Base-by-base conservation (phyloP, 345 rosid genomes). In the Dipteronia sinensis region DNA sequence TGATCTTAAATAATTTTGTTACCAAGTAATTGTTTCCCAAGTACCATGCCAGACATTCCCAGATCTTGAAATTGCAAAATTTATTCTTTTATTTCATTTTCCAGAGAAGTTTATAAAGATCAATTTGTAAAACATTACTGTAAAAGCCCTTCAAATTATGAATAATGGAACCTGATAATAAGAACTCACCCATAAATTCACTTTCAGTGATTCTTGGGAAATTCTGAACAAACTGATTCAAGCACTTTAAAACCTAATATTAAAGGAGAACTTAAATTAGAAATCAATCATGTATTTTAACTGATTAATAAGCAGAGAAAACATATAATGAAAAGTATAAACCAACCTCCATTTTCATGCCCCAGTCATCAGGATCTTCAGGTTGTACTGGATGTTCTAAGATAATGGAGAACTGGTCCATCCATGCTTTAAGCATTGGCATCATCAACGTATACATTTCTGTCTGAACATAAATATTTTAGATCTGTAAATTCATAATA, bases 331-430 rank as follows among this genome's bases (percentile, higher is more conserved):
- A 12, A 75, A 23, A 23, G 0, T 2, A 78, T 27, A 73, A 68
- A 63, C 83, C 64, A 82, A 95, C 98, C 98, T 93, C 98, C 94
- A 87, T 90, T 89, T 95, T 92, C 80, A 92, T 56, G 82, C 89
- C 86, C 98, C 98, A 95, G 80, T 95, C 98, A 83, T 95, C 93
- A 56, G 98, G 97, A 88, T 95, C 96, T 87, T 93, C 98, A 70
- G 85, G 82, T 73, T 90, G 90, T 76, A 93, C 83, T 23, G 99
- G 97, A 79, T 83, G 87, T 78, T 84, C 86, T 80, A 95, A 81
- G 83, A 91, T 89, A 56, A 84, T 77, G 80, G 90, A 80, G 77
- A 90, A 93, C 80, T 86, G 89, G 73, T 85, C 89, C 90, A 92
- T 85, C 99, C 95, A 95, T 65, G 85, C 83, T 77, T 90, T 88